Evolutionary conservation across 75 land plant genomes (phyloP), one percentile per base, ranked within the genome.

Genomic region (Ceratopteris richardii): DNA sequence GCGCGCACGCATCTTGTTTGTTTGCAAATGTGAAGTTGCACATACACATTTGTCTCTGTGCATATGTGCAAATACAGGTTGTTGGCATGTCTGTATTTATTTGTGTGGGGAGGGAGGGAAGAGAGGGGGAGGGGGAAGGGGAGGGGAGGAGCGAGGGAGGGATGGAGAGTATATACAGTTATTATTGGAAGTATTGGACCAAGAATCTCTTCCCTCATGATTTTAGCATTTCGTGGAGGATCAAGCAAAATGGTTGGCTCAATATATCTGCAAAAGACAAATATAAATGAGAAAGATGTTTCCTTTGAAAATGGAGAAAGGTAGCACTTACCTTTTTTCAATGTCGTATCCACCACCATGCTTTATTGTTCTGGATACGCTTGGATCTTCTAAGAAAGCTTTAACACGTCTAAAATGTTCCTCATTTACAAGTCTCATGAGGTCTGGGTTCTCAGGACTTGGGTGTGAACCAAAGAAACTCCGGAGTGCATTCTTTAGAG

Each of bases 201-300:
- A 64, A 91, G 88, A 21, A 91, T 91, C 63, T 88, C 97, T 50
- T 91, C 89, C 10, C 54, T 63, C 97, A 91, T 91, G 16, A 91
- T 68, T n/a, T 58, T 51, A 18, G 97, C 54, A 52, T 82, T 79
- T 40, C 67, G 47, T 9, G 89, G 95, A 18, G 82, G 83, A 66
- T 91, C 66, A 24, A 84, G 46, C 54, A 91, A 44, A 21, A 91
- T 72, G 11, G 97, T 91, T 52, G 89, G 97, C 24, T 85, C 83
- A 17, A 91, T 77, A 44, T 64, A 74, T 39, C 97, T 91, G 82
- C 52, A 52, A 52, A 52, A 33, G 31, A 16, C 56, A 33, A 33
- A 33, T 33, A 9, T 4, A 9, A 3, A 33, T 3, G 37, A 33
- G 9, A 33, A 33, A 33, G 37, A 3, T 4, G 37, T 9, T 33